Evolutionary conservation across 371 early-diverging fungal genomes (phyloP), one percentile per base, ranked within the genome.

Genomic region (Globomyces sp.): DNA sequence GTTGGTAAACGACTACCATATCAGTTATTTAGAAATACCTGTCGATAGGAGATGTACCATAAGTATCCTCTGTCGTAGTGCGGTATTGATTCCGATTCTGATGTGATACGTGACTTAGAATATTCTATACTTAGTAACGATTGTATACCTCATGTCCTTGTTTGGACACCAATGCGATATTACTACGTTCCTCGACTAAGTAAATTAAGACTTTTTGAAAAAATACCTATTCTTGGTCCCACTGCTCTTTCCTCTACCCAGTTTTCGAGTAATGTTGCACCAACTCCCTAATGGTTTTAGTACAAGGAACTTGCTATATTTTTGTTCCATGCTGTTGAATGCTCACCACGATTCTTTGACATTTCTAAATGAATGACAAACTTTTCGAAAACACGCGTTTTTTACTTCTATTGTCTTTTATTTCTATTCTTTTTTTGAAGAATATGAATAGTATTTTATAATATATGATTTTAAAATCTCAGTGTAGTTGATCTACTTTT

Each of bases 231-330:
- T 57, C 51, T 51, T 40, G 68, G 71, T 34, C 71, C 68, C 1
- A 78, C 75, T 10, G 80, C 77, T 1, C 82, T 71, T 60, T 80
- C 82, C 60, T 82, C 82, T 10, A 82, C 78, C 82, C 82, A 82
- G 73, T 82, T 82, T 34, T 70, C 75, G 3, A 82, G 71, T 34
- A 82, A 68, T 8, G 80, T 80, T 9, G 68, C 72, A 34, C 82
- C 77, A 41, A 77, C 77, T 41, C 78, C 80, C 57, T 73, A 71
- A 59, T 80, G 80, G 24, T 24, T 24, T 24, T 24, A 24, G 24
- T 24, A 24, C 24, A 24, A 24, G 24, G 24, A 24, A 24, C 24
- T 24, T 24, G 24, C 24, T 24, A 24, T 24, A 24, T 24, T 24
- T 5, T 66, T 60, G 63, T 80, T 80, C 80, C 80, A 80, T 63